phyloP scores from a whole-genome alignment of 2,329 filamentous ascomycete genomes.

The Nothopassalora personata region DNA sequence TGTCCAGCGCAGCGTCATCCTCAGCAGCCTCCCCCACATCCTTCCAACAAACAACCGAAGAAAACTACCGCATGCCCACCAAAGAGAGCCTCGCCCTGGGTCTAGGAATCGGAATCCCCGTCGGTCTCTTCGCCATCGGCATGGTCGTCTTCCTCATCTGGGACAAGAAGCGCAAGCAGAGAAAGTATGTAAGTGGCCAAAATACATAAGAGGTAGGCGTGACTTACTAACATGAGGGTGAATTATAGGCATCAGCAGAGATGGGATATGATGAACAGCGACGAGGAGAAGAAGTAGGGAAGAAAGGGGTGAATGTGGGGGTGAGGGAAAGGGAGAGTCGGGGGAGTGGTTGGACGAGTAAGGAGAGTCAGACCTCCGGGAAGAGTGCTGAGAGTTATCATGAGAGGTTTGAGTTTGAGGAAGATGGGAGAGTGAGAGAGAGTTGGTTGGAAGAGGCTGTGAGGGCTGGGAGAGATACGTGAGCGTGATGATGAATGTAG shows the following conservation, averaged over 20 bases:
- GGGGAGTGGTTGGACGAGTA: neutral
- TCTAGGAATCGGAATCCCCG: constrained; percentile 4
- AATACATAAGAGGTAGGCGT: neutral
- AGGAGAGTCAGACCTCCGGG: neutral
- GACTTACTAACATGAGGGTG: neutral
- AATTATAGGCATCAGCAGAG: neutral
- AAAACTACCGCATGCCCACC: neutral
- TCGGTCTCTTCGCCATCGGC: neutral
- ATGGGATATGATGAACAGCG: neutral
- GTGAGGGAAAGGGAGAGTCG: neutral
- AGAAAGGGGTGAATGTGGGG: neutral
- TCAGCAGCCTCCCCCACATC: neutral
- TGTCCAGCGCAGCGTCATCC: neutral
- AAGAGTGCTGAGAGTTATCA: neutral
- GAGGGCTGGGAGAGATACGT: neutral
- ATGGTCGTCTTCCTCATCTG: neutral
- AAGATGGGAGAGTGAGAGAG: neutral
- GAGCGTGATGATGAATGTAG: neutral
- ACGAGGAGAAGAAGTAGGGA: neutral
- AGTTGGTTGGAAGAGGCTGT: neutral
- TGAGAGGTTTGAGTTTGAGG: constrained; percentile 3
- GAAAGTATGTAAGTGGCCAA: neutral
- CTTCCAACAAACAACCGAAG: neutral
- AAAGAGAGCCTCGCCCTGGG: neutral
- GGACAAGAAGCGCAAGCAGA: neutral